Evolutionary conservation across 768 basidiomycete species (phyloP).

Genomic region (Hericium coralloides): DNA sequence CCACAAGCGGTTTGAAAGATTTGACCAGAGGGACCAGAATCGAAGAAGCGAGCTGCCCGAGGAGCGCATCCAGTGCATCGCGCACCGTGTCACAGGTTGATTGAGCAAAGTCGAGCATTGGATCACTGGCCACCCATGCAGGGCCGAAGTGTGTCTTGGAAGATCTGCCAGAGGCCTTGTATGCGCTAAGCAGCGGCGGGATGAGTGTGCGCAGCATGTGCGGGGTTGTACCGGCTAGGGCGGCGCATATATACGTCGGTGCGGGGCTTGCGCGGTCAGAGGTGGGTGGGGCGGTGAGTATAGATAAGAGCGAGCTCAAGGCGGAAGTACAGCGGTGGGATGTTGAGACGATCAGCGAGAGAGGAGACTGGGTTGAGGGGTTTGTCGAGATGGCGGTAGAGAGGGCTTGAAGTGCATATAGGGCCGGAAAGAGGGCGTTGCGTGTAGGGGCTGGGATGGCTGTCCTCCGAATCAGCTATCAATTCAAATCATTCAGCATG

Average conservation of each 20-base stretch:
- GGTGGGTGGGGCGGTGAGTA: not conserved
- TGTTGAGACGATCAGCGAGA: not conserved
- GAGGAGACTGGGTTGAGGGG: not conserved
- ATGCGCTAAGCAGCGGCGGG: not conserved
- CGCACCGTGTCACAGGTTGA: not conserved
- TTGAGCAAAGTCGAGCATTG: not conserved
- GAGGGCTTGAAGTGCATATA: constrained; percentile 1
- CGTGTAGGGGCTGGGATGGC: not conserved
- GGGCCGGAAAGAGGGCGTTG: constrained; percentile 5
- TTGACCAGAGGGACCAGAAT: not conserved
- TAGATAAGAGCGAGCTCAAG: not conserved
- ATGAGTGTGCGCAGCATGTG: not conserved
- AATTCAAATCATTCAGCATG: not conserved
- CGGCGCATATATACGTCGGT: not conserved
- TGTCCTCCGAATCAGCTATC: not conserved
- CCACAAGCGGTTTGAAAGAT: not conserved
- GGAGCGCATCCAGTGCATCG: not conserved
- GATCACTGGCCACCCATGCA: not conserved
- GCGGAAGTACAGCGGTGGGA: constrained; percentile 1
- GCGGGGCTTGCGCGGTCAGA: not conserved
- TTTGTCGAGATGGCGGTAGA: not conserved
- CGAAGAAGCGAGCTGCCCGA: not conserved
- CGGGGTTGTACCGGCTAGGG: not conserved
- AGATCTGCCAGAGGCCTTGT: not conserved
- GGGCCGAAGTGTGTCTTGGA: not conserved